phyloP scores from a whole-genome alignment of 2,329 filamentous ascomycete species.

The Diaporthe sp. region DNA sequence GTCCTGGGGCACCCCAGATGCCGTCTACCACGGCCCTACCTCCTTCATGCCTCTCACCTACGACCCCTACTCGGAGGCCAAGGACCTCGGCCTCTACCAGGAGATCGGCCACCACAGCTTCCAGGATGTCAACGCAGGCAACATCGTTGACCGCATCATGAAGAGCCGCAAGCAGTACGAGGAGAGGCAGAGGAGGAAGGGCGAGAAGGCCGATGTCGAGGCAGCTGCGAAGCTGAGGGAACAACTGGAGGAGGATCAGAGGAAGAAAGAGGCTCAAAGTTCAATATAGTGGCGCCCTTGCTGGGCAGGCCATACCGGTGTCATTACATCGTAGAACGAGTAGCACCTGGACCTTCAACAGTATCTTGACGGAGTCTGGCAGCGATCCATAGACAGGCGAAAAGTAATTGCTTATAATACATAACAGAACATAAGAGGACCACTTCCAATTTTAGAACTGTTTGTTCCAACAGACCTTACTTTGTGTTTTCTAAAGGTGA shows the following conservation, averaged over 20 bases:
- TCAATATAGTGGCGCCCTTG: neutral
- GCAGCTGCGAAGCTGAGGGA: slow-evolving; percentile 72
- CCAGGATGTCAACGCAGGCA: slow-evolving; percentile 72
- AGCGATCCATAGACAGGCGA: neutral
- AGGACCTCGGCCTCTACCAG: slow-evolving; percentile 84
- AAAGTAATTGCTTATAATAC: neutral
- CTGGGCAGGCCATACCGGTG: neutral
- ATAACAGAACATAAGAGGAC: neutral
- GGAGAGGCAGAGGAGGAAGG: slow-evolving; percentile 89
- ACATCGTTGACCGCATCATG: slow-evolving; percentile 92
- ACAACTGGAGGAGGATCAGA: slow-evolving; percentile 69
- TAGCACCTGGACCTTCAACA: neutral
- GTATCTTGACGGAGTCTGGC: neutral
- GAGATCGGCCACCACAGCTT: slow-evolving; percentile 84
- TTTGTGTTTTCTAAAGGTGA: neutral
- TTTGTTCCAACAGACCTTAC: neutral
- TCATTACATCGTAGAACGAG: neutral
- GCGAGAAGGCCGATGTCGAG: slow-evolving; percentile 84
- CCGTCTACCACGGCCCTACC: slow-evolving; percentile 96
- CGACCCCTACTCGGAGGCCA: slow-evolving; percentile 84
- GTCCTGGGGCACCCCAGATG: slow-evolving; percentile 78
- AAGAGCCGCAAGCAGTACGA: slow-evolving; percentile 89
- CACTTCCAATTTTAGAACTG: neutral
- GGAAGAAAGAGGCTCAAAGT: slow-evolving; percentile 53
- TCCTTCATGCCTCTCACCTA: slow-evolving; percentile 85